Evolutionary conservation across 1,139 yeast genomes (phyloP), one percentile per base, ranked within the genome.

Genomic region (Diutina rugosa): DNA sequence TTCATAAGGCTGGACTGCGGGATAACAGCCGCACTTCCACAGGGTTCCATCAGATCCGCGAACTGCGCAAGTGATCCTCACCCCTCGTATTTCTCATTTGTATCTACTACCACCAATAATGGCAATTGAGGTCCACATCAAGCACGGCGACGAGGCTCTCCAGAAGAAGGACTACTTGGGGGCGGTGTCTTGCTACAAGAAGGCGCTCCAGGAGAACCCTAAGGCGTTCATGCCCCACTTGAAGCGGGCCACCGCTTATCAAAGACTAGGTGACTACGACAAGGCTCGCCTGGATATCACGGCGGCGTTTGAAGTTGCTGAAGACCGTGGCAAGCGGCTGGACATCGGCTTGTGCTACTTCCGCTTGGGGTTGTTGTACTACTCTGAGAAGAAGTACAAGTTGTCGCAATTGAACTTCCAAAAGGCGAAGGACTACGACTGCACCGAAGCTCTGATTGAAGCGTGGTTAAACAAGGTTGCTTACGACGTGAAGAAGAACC

Each of bases 331-430:
- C 0, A 79, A 74, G 56, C 70, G 84, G 58, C 70, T 72, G 4
- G 78, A 77, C n/a, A 72, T 85, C 48, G 87, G 82, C 0, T 71
- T 76, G 38, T 81, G 85, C 30, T 79, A 85, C 62, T 81, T 83
- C 64, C 74, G 88, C 49, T 71, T 84, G 57, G 88, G 82, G 9
- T 68, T 83, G 58, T 69, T 79, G 28, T 71, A 71, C 59, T 81
- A 74, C 63, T 71, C 73, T 53, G 72, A 77, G 59, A 81, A 80
- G 60, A 70, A 78, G 14, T 73, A 69, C 58, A 67, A 67, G 10
- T 68, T 72, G 56, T 85, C 96, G 0, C 69, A 74, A 44, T 67
- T 64, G 46, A 78, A 79, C 59, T 71, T 89, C 56, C 67, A 67
- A 9, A 69, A 72, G 59, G 87, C 91, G 0, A 68, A 73, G 48